phyloP scores from a whole-genome alignment of 306 rosid species.

The Carpinus viminea region DNA sequence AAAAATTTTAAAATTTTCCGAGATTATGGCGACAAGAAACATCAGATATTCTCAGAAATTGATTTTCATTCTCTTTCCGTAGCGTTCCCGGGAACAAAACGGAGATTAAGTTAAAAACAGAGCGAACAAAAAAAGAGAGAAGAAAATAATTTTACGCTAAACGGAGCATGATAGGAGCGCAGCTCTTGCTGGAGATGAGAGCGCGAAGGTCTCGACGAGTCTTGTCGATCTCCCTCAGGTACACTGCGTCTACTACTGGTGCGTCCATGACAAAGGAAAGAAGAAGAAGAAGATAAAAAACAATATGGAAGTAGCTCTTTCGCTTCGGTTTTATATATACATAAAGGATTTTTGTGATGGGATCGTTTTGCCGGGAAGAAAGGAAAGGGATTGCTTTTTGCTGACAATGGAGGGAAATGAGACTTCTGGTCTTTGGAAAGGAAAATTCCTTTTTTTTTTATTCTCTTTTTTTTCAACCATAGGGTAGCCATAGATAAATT shows the following conservation, averaged over 20 bases:
- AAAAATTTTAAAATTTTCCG: not conserved
- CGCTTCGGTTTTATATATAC: not conserved
- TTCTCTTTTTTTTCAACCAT: too few species aligned
- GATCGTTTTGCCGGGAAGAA: not conserved
- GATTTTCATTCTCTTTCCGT: not conserved
- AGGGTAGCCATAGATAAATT: too few species aligned
- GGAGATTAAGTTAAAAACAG: not conserved
- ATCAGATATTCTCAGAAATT: not conserved
- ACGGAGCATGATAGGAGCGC: slow-evolving; percentile 92
- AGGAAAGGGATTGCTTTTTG: not conserved
- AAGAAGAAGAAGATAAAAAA: not conserved
- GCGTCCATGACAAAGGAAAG: slow-evolving; percentile 31
- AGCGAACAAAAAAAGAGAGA: not conserved
- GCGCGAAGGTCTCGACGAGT: slow-evolving; percentile 77
- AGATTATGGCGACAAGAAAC: not conserved
- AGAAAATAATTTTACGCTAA: slow-evolving; percentile 56
- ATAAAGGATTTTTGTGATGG: not conserved
- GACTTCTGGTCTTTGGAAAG: not conserved
- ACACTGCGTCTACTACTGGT: slow-evolving; percentile 39
- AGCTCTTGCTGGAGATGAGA: slow-evolving; percentile 55
- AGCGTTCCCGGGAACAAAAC: not conserved
- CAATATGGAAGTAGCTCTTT: not conserved
- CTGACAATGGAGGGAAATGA: not conserved
- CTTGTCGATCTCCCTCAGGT: slow-evolving; percentile 59
- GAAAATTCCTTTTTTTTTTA: too few species aligned